Conservation (phyloP, 1,284 basidiomycete genomes). For the Melanopsichium pennsylvanicum region DNA sequence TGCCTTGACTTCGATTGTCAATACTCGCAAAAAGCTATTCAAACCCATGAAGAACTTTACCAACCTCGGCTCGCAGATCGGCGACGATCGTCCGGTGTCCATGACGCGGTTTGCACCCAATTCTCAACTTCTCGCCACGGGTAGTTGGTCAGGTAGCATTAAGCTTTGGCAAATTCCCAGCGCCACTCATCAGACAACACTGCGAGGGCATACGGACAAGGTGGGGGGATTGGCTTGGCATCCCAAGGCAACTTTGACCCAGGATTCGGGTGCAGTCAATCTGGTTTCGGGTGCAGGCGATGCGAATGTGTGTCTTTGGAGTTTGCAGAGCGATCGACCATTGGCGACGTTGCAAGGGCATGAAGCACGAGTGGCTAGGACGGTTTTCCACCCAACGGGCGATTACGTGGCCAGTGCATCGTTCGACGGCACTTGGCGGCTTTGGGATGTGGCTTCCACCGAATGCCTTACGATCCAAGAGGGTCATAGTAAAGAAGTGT, state of each 20-base stretch:
- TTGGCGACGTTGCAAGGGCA: slow-evolving; percentile 86
- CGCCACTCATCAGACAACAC: slow-evolving; percentile 45
- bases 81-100: slow-evolving; percentile 91
- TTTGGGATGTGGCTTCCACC: slow-evolving; percentile 88
- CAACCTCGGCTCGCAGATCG: slow-evolving; percentile 95
- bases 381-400: slow-evolving; percentile 95
- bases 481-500: slow-evolving; percentile 96
- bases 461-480: slow-evolving; percentile 90
- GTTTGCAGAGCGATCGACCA: slow-evolving; percentile 75
- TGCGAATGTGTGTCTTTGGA: slow-evolving; percentile 86
- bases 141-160: slow-evolving; percentile 92
- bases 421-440: slow-evolving; percentile 97
- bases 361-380: slow-evolving; percentile 85
- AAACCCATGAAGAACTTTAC: slow-evolving; percentile 88
- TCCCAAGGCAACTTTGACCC: slow-evolving; percentile 85
- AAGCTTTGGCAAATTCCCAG: slow-evolving; percentile 95
- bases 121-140: slow-evolving; percentile 84
- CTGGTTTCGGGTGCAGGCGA: slow-evolving; percentile 92
- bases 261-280: slow-evolving; percentile 77
- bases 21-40: slow-evolving; percentile 87
- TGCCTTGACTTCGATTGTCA: slow-evolving; percentile 88
- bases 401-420: slow-evolving; percentile 90
- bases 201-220: slow-evolving; percentile 82
- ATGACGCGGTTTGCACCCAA: slow-evolving; percentile 95
- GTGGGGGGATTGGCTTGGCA: slow-evolving; percentile 98